These are phyloP conservation scores for Anthoceros angustus DNA, from an alignment of 225 moss, liverwort and hornwort species.

Conservation along the genomic window DNA sequence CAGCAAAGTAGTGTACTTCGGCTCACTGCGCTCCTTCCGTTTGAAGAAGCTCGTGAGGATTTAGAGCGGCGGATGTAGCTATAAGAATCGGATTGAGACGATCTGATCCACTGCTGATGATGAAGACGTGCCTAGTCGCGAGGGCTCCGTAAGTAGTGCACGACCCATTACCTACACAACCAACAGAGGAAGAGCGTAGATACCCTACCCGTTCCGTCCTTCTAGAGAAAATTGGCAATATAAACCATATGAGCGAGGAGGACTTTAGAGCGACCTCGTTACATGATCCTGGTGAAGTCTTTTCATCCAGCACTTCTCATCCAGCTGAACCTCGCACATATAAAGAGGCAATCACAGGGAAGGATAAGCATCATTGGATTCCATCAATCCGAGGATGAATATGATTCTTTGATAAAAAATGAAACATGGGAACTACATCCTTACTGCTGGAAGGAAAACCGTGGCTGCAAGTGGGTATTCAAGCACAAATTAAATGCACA, in stretches of 20 bases:
- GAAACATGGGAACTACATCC: neutral
- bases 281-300: neutral
- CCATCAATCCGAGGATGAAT: too few relatives aligned
- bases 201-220: neutral
- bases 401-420: neutral
- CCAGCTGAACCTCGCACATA: neutral
- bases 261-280: neutral
- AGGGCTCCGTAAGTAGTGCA: too few relatives aligned
- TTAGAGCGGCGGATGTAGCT: neutral
- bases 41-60: neutral
- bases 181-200: neutral
- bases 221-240: too few relatives aligned
- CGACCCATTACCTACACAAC: neutral
- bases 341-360: neutral
- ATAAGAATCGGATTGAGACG: too few relatives aligned
- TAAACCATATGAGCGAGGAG: too few relatives aligned
- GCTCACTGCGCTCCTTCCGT: neutral
- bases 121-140: neutral
- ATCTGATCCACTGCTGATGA: neutral
- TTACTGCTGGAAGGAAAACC: neutral
- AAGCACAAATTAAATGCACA: constrained; percentile 2
- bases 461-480: neutral
- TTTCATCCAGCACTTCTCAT: neutral
- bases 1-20: neutral
- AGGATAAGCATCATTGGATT: neutral